phyloP scores from a whole-genome alignment of 73 alveolate species.

The Paramecium biaurelia region DNA sequence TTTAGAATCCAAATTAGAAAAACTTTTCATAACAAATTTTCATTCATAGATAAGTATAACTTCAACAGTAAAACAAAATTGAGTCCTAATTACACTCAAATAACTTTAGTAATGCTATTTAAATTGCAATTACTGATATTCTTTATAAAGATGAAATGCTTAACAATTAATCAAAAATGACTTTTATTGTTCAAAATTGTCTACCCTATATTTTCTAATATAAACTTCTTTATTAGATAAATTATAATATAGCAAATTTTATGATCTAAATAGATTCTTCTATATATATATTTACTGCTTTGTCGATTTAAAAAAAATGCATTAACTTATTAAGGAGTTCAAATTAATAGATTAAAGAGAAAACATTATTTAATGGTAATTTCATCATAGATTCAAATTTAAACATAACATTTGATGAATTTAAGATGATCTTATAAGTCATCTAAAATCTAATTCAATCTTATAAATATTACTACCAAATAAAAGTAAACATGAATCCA shows the following conservation, averaged over 20 bases:
- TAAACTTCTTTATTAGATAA: constrained; percentile 48
- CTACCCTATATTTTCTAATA: constrained; percentile 44
- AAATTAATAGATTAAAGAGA: constrained; percentile 29
- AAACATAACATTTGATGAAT: background rate
- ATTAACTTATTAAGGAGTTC: constrained; percentile 31
- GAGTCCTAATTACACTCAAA: constrained; percentile 4
- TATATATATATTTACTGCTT: background rate
- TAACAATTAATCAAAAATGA: constrained; percentile 33
- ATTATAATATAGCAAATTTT: constrained; percentile 44
- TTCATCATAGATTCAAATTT: constrained; percentile 27
- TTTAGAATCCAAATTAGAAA: constrained; percentile 29
- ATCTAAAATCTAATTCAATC: background rate
- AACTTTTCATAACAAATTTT: constrained; percentile 4
- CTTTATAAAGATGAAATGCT: constrained; percentile 11
- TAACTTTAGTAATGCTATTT: background rate
- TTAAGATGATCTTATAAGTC: background rate
- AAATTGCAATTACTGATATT: background rate
- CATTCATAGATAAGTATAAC: background rate
- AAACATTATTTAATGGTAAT: background rate
- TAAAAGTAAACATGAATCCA: background rate
- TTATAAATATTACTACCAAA: background rate
- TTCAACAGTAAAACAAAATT: constrained; percentile 24
- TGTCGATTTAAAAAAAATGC: constrained; percentile 23
- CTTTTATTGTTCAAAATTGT: constrained; percentile 24
- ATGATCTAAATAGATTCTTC: background rate